phyloP scores from a whole-genome alignment of 2,329 filamentous ascomycete species.

The Colletotrichum eleusines region DNA sequence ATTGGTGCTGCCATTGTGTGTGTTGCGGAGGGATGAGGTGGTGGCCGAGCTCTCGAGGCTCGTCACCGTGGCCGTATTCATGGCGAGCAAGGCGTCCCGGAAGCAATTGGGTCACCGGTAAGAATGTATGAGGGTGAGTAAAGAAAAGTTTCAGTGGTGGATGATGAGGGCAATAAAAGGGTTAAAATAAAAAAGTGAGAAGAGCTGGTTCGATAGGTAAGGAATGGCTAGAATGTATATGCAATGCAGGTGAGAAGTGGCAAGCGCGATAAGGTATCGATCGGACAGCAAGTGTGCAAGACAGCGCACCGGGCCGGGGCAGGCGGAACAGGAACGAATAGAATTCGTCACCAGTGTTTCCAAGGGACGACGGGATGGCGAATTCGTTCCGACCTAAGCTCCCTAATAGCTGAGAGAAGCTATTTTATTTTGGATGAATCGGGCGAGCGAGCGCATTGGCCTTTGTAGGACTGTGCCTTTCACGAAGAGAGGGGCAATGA shows the following conservation, averaged over 20 bases:
- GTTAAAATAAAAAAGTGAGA: slow-evolving; percentile 32
- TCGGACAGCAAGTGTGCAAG: slow-evolving; percentile 31
- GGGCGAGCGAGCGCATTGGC: slow-evolving; percentile 33
- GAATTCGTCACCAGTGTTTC: slow-evolving; percentile 33
- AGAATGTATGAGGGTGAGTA: slow-evolving; percentile 3
- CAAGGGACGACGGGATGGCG: slow-evolving; percentile 31
- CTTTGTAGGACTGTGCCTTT: slow-evolving; percentile 17
- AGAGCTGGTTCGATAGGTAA: slow-evolving; percentile 8
- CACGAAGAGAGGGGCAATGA: slow-evolving; percentile 30
- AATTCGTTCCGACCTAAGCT: slow-evolving; percentile 23
- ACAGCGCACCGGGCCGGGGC: slow-evolving; percentile 15
- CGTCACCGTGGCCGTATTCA: slow-evolving; percentile 58
- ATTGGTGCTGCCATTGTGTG: slow-evolving; percentile 41
- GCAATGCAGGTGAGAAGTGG: slow-evolving; percentile 40
- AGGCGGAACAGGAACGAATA: slow-evolving; percentile 23
- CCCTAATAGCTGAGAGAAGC: slow-evolving; percentile 25
- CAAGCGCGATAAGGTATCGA: slow-evolving; percentile 43
- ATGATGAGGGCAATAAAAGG: slow-evolving; percentile 24
- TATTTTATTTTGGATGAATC: slow-evolving; percentile 23
- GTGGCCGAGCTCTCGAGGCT: slow-evolving; percentile 39
- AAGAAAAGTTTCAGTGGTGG: background rate
- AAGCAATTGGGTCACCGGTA: slow-evolving; percentile 19
- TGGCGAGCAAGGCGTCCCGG: slow-evolving; percentile 42
- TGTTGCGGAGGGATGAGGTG: slow-evolving; percentile 31
- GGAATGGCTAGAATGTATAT: slow-evolving; percentile 31